phyloP scores from a whole-genome alignment of 768 basidiomycete species.

The Hirschioporus abietinus region DNA sequence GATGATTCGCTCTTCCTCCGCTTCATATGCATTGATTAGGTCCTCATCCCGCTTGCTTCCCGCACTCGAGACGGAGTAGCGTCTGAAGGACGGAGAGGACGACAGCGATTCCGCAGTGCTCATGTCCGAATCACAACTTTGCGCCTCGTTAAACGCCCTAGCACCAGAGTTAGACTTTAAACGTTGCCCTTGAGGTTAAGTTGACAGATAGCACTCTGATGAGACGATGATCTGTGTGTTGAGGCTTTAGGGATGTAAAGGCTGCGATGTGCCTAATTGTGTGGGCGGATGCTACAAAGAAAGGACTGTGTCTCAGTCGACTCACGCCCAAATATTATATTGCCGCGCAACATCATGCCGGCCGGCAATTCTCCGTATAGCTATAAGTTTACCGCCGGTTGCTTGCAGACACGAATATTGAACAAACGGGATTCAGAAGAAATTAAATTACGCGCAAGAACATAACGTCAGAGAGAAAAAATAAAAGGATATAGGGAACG shows the following conservation, averaged over 20 bases:
- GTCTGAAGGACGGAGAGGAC: conserved; percentile 50
- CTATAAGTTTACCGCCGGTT: neutral
- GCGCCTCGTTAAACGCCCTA: neutral
- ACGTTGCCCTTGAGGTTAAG: neutral
- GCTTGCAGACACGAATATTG: neutral
- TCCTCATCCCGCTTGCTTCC: conserved; percentile 59
- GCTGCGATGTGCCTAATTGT: neutral
- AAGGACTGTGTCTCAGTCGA: neutral
- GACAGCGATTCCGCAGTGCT: conserved; percentile 20
- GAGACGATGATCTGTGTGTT: neutral
- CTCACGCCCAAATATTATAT: neutral
- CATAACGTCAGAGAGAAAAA: neutral
- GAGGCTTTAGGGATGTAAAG: neutral
- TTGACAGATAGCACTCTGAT: neutral
- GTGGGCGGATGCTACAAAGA: neutral
- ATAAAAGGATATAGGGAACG: neutral
- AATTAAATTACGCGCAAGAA: neutral
- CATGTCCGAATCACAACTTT: neutral
- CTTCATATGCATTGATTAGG: conserved; percentile 84
- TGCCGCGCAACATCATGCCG: neutral
- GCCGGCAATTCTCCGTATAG: neutral
- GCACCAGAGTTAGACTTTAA: neutral
- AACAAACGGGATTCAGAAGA: too few relatives aligned
- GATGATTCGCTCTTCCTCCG: conserved; percentile 85
- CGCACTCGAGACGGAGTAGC: conserved; percentile 51